These are phyloP conservation scores for Rosa lucieae DNA, from an alignment of 306 rosid species.

Conservation along the genomic window DNA sequence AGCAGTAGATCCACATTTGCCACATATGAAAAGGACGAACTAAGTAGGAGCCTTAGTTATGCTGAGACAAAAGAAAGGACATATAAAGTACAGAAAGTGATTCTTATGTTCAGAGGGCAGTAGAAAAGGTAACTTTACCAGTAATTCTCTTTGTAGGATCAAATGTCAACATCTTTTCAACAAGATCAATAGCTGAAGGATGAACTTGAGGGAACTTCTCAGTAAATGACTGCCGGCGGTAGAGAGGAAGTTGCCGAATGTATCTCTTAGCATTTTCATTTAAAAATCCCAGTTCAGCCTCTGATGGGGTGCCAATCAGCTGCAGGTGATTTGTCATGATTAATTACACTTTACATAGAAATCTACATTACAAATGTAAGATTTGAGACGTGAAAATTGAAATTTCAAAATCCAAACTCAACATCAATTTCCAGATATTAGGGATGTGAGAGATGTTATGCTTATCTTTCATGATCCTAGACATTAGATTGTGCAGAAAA, in stretches of 20 bases:
- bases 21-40: neutral
- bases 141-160: constrained; percentile 89
- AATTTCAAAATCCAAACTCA: neutral
- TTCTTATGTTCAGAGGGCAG: neutral
- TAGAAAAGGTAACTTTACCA: constrained; percentile 54
- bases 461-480: neutral
- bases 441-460: neutral
- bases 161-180: constrained; percentile 94
- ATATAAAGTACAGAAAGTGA: neutral
- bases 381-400: neutral
- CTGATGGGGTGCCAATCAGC: constrained; percentile 99
- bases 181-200: constrained; percentile 93
- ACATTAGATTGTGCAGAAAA: neutral
- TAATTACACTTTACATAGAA: constrained; percentile 7
- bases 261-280: constrained; percentile 98
- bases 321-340: constrained; percentile 40
- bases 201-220: constrained; percentile 95
- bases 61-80: constrained; percentile 8
- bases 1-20: neutral
- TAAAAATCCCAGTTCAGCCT: constrained; percentile 81
- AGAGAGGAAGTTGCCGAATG: constrained; percentile 70
- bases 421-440: neutral
- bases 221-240: constrained; percentile 80
- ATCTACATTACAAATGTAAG: neutral
- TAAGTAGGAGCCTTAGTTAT: constrained; percentile 11